Evolutionary conservation across 306 rosid genomes (phyloP).

Genomic region (Mucuna pruriens): DNA sequence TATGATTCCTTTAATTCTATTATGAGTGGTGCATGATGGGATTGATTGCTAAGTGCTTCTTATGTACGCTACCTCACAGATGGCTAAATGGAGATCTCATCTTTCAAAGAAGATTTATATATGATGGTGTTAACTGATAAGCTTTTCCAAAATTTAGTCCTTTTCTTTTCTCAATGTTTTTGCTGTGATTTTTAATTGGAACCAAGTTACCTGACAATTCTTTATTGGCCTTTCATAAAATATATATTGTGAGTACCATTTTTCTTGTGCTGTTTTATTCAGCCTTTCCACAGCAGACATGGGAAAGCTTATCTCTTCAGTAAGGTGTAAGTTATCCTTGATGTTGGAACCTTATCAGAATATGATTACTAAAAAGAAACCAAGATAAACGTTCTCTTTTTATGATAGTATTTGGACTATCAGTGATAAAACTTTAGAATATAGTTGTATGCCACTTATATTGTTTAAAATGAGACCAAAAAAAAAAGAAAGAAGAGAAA

Average conservation of each 20-base stretch:
- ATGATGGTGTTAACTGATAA: not conserved
- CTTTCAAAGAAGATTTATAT: constrained; percentile 10
- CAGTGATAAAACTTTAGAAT: too few species aligned
- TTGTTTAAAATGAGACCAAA: too few species aligned
- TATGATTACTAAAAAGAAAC: too few species aligned
- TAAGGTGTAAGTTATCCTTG: too few species aligned
- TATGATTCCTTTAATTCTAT: not conserved
- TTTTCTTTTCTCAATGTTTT: not conserved
- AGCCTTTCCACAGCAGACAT: constrained; percentile 82
- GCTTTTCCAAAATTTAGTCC: not conserved
- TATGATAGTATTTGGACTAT: too few species aligned
- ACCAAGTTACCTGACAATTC: too few species aligned
- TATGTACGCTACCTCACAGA: not conserved
- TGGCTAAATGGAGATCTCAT: not conserved
- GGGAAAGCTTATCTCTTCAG: constrained; percentile 94
- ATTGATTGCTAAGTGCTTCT: constrained; percentile 11
- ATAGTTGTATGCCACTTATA: too few species aligned
- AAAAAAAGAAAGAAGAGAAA: too few species aligned
- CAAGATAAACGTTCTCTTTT: too few species aligned
- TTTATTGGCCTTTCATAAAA: not conserved
- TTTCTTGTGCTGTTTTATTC: constrained; percentile 59
- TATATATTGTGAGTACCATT: constrained; percentile 53
- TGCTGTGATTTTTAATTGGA: not conserved
- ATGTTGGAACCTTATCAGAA: too few species aligned
- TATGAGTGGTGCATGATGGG: not conserved